Evolutionary conservation across 352 stramenopile species (phyloP).

Genomic region (Phytophthora pini): DNA sequence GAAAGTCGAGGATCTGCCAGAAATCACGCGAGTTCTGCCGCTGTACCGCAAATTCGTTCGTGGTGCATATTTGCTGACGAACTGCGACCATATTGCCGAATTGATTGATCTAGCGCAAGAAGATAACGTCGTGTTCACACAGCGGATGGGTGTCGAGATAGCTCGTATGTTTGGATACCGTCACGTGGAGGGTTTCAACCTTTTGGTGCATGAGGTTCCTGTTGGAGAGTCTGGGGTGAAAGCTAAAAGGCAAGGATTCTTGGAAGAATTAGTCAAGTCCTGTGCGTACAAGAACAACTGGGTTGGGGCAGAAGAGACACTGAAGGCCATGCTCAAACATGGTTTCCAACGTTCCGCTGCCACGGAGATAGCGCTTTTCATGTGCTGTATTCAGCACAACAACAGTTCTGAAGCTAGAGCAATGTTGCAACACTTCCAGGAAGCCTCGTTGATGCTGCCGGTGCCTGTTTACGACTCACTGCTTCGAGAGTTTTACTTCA

Average conservation of each 20-base stretch:
- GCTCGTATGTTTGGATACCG: slow-evolving; percentile 69
- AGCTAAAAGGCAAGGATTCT: slow-evolving; percentile 47
- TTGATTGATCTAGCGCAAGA: slow-evolving; percentile 52
- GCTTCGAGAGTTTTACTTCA: slow-evolving; percentile 80
- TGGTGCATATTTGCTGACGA: slow-evolving; percentile 65
- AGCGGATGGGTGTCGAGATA: slow-evolving; percentile 71
- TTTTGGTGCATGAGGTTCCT: slow-evolving; percentile 54
- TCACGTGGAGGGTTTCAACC: slow-evolving; percentile 56
- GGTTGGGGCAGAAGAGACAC: slow-evolving; percentile 52
- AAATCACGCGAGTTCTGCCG: slow-evolving; percentile 49
- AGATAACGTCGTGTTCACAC: slow-evolving; percentile 64
- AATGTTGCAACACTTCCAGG: slow-evolving; percentile 61
- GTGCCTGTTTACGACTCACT: slow-evolving; percentile 77
- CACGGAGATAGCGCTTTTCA: slow-evolving; percentile 69
- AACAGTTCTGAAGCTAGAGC: slow-evolving; percentile 38
- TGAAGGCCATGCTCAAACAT: slow-evolving; percentile 49
- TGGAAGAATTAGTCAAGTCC: slow-evolving; percentile 76
- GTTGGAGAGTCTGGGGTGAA: slow-evolving; percentile 14
- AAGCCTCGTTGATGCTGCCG: slow-evolving; percentile 44
- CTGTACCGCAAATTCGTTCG: slow-evolving; percentile 82
- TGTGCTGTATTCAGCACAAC: slow-evolving; percentile 66
- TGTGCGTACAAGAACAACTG: slow-evolving; percentile 76
- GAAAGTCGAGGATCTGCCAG: slow-evolving; percentile 46
- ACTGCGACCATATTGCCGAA: slow-evolving; percentile 65
- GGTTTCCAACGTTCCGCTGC: slow-evolving; percentile 57